Base-by-base conservation (phyloP, 78 protist genomes). In the Cavenderia fasciculata region DNA sequence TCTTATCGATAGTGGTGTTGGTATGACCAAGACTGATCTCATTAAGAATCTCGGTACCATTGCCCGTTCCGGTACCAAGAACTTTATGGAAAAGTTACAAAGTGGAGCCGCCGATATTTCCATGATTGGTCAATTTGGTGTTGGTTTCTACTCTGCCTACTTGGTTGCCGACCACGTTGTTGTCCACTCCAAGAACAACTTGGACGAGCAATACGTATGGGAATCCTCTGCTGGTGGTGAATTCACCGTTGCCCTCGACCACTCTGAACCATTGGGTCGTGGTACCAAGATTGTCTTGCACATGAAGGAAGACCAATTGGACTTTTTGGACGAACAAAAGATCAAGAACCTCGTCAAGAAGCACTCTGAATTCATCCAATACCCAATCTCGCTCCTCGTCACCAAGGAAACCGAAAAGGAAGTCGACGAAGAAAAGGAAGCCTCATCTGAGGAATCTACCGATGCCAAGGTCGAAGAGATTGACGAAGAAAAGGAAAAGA, bases 51-150 rank as follows among this genome's bases (percentile, higher is more conserved):
- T 99, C 36, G 99, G 99, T n/a, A 98, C 99, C 66, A 98, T 99
- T 78, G 99, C 99, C 41, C 86, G 92, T 78, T 99, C 99, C 6
- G 99, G 99, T 69, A 99, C 99, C 52, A 97, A 97, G 94, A 85
- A 75, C 21, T 99, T 98, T 94, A 96, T 99, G 98, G 99, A 99
- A 93, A 98, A 98, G 23, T 86, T 98, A 34, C 62, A 71, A 59
- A 93, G 95, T 19, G 99, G 99, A 34, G 97, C 97, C 19, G 99
- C 99, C 12, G 99, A 98, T 87, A 87, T 99, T 19, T 56, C 90
- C 86, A 96, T 98, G 98, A 99, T 99, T 59, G 99, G 99, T 21
- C 99, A 99, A 93, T 99, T 99, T 87, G 99, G 99, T 95, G 99
- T 99, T 62, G 99, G 99, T 38, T 99, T 99, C 98, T 99, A 99